Conservation (phyloP, 2,329 filamentous ascomycete genomes). For the Cercospora sp. region DNA sequence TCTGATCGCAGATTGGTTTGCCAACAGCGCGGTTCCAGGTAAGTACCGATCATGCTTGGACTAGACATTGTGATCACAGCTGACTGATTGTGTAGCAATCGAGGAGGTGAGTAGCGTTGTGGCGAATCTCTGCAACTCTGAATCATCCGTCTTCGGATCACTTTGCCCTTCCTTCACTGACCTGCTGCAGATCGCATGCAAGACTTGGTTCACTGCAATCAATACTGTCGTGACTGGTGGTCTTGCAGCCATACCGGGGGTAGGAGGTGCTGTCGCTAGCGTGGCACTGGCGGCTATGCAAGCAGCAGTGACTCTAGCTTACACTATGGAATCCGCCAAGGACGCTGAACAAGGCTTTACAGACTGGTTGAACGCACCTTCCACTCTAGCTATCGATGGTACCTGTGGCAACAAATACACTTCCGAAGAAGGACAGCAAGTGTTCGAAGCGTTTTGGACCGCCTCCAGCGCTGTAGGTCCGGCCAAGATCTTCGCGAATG, state of each 20-base stretch:
- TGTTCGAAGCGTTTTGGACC: slow-evolving; percentile 2
- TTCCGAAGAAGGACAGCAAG: neutral
- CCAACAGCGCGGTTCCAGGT: neutral
- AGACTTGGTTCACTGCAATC: neutral
- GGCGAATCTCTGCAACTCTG: too few relatives aligned
- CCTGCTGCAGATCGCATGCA: neutral
- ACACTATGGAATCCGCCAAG: neutral
- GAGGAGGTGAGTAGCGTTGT: too few relatives aligned
- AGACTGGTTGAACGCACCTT: neutral
- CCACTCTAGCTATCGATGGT: neutral
- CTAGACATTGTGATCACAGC: too few relatives aligned
- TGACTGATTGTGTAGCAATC: too few relatives aligned
- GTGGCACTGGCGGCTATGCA: neutral
- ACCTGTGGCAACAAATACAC: slow-evolving; percentile 7
- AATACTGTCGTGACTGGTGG: neutral
- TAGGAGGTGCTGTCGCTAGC: neutral
- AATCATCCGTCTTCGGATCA: too few relatives aligned
- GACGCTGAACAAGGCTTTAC: neutral
- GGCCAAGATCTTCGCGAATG: neutral
- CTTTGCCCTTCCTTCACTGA: too few relatives aligned
- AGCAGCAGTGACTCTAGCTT: neutral
- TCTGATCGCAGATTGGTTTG: neutral
- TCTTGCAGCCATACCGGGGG: neutral
- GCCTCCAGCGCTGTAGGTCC: neutral
- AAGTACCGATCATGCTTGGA: neutral